Evolutionary conservation across 106 monocot genomes (phyloP), one percentile per base, ranked within the genome.

Genomic region (Phalaenopsis equestris): DNA sequence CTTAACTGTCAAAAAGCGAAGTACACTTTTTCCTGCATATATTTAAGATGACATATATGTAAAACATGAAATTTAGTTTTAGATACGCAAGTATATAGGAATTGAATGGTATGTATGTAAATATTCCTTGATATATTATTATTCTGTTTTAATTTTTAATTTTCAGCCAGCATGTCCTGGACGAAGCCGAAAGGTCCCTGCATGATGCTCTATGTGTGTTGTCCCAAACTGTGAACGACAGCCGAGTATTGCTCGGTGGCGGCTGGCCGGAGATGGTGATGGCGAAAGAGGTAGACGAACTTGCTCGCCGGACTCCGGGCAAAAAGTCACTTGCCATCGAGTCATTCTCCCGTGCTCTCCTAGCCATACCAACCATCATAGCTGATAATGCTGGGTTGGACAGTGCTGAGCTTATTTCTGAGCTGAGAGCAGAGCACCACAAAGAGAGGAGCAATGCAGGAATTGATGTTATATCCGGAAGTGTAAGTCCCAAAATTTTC

Each of bases 251-350:
- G 42, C 91, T 91, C 56, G 98, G 98, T 10, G 98, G 98, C 72
- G 98, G 98, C 55, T 95, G 98, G 98, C 98, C 98, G 24, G 98
- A 99, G 79, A 99, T 99, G 92, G 84, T 91, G 42, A 99, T 99
- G 98, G 76, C 91, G 74, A 95, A 88, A 81, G 98, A 83, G 17
- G 94, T 95, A 14, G 98, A 99, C 81, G 93, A 89, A 5, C 89
- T 99, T 42, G 98, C 98, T 65, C 86, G 93, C 30, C 87, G 78
- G 56, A 99, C 98, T 21, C 92, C 98, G 58, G 98, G 98, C 48
- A 99, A 99, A 77, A 94, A 87, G 75, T 91, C 98, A 9, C 98
- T 93, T 84, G 98, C 98, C 12, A 95, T 99, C 41, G 98, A 99
- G 49, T 94, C 98, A 37, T 99, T 94, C 58, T 94, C 98, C 1